Evolutionary conservation across 1,139 yeast species (phyloP), one percentile per base, ranked within the genome.

Genomic region (Yamadazyma diospyri): DNA sequence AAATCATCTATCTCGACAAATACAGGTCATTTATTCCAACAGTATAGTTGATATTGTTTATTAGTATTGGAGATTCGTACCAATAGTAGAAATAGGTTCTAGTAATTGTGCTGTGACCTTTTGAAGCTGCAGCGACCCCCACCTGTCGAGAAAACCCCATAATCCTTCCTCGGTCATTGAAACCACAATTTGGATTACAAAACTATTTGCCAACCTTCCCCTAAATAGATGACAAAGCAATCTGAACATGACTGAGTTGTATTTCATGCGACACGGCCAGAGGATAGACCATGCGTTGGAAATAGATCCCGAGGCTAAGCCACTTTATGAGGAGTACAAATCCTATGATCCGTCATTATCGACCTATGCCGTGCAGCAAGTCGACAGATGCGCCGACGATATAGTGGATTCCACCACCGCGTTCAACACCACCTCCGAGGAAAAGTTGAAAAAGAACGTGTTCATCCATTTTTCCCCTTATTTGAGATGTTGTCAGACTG

Each of bases 401-500:
- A 60, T 69, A 10, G 38, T 53, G 22, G 38, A 38, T 9, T 39
- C 39, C 8, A 54, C 69, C 23, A 31, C 35, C 16, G 59, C 60
- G 5, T 64, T 66, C 37, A 35, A 34, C 7, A 8, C 29, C 4
- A 16, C 23, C 37, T 34, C 23, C 25, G 41, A 32, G 16, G 36
- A 40, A 8, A 38, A 42, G 11, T 36, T 41, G 23, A 53, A 65
- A 31, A 68, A 67, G 44, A 66, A 61, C 39, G 47, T 69, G 10
- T 64, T 53, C 38, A 57, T 69, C 30, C 75, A 69, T 39, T 68
- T 68, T 44, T 57, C 65, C 35, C 75, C 75, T 6, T 69, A 67
- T 42, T 53, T 69, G 29, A 50, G 75, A 33, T 67, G 73, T 42
- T 62, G 70, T 40, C 73, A 69, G 43, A 55, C 70, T 9, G 74